phyloP scores from a whole-genome alignment of 2,329 filamentous ascomycete species.

The Pseudohalonectria lignicola region DNA sequence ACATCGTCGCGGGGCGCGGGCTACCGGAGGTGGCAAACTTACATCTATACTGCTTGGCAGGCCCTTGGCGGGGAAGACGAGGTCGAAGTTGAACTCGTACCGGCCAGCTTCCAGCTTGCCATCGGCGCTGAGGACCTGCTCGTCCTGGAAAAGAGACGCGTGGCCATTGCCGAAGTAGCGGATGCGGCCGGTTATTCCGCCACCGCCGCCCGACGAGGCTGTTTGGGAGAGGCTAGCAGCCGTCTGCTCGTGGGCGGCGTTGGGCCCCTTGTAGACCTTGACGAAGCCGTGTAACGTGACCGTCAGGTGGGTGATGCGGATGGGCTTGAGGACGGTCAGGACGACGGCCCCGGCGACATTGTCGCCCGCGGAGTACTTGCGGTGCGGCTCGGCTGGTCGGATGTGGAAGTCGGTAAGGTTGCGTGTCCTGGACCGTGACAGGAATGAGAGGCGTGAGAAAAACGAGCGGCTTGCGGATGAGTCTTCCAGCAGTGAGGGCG shows the following conservation, averaged over 20 bases:
- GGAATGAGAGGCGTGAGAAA: slow-evolving; percentile 29
- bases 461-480: slow-evolving; percentile 10
- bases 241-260: slow-evolving; percentile 34
- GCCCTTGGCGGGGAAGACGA: slow-evolving; percentile 19
- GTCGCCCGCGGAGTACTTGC: slow-evolving; percentile 66
- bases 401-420: slow-evolving; percentile 71
- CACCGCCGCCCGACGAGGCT: slow-evolving; percentile 21
- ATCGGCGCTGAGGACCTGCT: slow-evolving; percentile 69
- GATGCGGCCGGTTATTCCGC: slow-evolving; percentile 19
- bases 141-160: slow-evolving; percentile 73
- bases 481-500: slow-evolving; percentile 26
- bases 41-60: slow-evolving; percentile 94
- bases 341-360: slow-evolving; percentile 63
- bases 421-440: slow-evolving; percentile 46
- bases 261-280: slow-evolving; percentile 63
- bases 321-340: slow-evolving; percentile 60
- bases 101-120: slow-evolving; percentile 62
- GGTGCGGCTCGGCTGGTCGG: slow-evolving; percentile 65
- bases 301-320: slow-evolving; percentile 70
- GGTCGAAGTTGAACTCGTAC: slow-evolving; percentile 59
- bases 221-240: slow-evolving; percentile 26
- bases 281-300: slow-evolving; percentile 70
- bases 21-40: slow-evolving; percentile 11
- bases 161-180: slow-evolving; percentile 67
- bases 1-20: background rate